Conservation (phyloP, 2,329 filamentous ascomycete genomes). For the Plenodomus lindquistii region DNA sequence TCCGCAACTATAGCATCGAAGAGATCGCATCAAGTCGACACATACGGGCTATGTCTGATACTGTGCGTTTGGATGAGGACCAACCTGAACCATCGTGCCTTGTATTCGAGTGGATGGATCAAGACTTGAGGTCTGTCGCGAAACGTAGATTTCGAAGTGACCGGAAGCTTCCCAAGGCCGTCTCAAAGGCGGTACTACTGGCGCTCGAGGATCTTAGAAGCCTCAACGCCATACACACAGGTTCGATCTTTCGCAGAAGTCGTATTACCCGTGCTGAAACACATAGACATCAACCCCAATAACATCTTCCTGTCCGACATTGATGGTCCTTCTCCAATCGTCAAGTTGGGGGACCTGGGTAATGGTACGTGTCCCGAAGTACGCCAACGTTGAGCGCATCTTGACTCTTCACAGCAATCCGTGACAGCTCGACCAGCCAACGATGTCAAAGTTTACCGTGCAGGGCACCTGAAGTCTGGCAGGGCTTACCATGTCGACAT, state of each 20-base stretch:
- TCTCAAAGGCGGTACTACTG: not conserved
- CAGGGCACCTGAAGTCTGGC: conserved; percentile 8
- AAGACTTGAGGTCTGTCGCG: conserved; percentile 8
- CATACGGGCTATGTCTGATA: conserved; percentile 20
- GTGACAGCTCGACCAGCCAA: conserved; percentile 3
- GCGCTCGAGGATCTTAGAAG: conserved; percentile 1
- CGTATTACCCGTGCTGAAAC: conserved; percentile 1
- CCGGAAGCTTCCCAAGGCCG: not conserved
- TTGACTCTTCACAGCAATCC: not conserved
- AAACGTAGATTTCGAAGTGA: conserved; percentile 4
- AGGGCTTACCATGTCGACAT: conserved; percentile 15
- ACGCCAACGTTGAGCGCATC: no score
- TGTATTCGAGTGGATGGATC: conserved; percentile 31
- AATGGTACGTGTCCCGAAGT: conserved; percentile 14
- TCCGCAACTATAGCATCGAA: conserved; percentile 15
- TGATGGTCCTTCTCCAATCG: conserved; percentile 12
- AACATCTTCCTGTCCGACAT: conserved; percentile 21
- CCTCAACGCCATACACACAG: conserved; percentile 16
- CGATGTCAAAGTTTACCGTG: conserved; percentile 5
- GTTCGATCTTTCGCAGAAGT: conserved; percentile 2
- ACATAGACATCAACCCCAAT: conserved; percentile 22
- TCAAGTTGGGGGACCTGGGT: conserved; percentile 23
- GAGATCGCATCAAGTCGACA: conserved; percentile 16
- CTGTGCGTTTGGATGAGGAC: conserved; percentile 6
- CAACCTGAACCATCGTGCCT: conserved; percentile 13